Conservation (phyloP, 805 yeast species). For the Saccharomycopsis schoenii region DNA sequence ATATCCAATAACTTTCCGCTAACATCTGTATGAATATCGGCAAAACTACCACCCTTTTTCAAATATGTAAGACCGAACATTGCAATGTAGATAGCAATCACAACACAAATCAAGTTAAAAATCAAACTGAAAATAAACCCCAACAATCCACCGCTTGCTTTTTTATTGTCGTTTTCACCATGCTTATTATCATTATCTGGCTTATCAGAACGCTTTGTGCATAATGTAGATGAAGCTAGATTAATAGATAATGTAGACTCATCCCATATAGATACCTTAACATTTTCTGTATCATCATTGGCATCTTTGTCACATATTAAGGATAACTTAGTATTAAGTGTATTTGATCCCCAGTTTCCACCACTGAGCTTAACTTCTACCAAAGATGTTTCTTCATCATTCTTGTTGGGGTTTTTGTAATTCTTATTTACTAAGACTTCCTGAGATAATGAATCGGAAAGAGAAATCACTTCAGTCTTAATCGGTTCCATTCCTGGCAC, state of each 20-base stretch:
- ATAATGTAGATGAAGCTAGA: conserved; percentile 35
- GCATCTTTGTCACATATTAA: conserved; percentile 38
- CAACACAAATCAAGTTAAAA: conserved; percentile 62
- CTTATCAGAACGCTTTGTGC: conserved; percentile 27
- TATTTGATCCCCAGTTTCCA: conserved; percentile 61
- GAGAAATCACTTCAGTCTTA: conserved; percentile 54
- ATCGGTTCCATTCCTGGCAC: conserved; percentile 39
- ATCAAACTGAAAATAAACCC: conserved; percentile 65
- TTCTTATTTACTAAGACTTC: conserved; percentile 20
- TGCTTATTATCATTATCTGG: conserved; percentile 21
- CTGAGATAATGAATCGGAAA: conserved; percentile 34
- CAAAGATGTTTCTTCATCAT: conserved; percentile 25
- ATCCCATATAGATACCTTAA: conserved; percentile 19
- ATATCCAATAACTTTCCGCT: conserved; percentile 56
- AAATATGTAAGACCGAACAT: conserved; percentile 71
- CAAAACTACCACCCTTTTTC: conserved; percentile 59
- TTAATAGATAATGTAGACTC: conserved; percentile 22
- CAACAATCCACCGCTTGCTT: conserved; percentile 25
- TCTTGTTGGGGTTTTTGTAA: conserved; percentile 21
- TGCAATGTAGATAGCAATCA: conserved; percentile 60
- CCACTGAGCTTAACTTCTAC: conserved; percentile 36
- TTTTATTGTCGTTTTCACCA: conserved; percentile 22
- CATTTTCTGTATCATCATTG: conserved; percentile 24
- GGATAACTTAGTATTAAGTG: conserved; percentile 36
- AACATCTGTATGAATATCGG: conserved; percentile 64